phyloP scores from a whole-genome alignment of 495 filamentous ascomycete genomes.

The Cercophora samala region DNA sequence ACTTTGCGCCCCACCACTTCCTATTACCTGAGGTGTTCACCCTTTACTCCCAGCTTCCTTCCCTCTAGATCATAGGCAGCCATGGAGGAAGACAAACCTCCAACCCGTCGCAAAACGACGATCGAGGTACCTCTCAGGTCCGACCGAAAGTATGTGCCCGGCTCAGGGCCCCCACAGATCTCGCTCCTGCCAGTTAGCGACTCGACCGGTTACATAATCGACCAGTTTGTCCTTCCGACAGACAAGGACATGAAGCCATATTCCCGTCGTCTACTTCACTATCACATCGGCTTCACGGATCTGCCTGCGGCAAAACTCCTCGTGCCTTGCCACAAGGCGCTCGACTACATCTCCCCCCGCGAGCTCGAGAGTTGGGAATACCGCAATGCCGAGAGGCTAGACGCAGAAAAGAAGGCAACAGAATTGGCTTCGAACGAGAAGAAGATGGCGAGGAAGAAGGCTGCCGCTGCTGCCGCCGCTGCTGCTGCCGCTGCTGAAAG shows the following conservation, averaged over 20 bases:
- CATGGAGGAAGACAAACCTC: slow-evolving; percentile 16
- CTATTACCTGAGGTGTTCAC: background rate
- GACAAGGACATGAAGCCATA: slow-evolving; percentile 19
- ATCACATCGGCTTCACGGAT: slow-evolving; percentile 45
- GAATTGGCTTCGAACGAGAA: background rate
- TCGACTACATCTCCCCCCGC: slow-evolving; percentile 47
- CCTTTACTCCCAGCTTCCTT: background rate
- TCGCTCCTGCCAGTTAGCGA: slow-evolving; percentile 37
- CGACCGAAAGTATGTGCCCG: slow-evolving; percentile 34
- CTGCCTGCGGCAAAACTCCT: slow-evolving; percentile 38
- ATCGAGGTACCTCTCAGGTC: slow-evolving; percentile 40
- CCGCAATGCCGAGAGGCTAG: slow-evolving; percentile 25
- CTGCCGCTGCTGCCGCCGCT: background rate
- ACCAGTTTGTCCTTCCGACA: slow-evolving; percentile 40
- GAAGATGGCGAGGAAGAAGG: slow-evolving; percentile 12
- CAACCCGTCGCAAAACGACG: slow-evolving; percentile 14
- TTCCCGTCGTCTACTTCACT: slow-evolving; percentile 38
- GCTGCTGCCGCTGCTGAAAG: background rate
- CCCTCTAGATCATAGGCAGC: background rate
- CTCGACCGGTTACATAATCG: slow-evolving; percentile 46
- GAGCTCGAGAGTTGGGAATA: slow-evolving; percentile 47
- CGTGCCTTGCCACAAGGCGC: slow-evolving; percentile 37
- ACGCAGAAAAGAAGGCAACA: slow-evolving; percentile 27
- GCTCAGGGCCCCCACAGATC: slow-evolving; percentile 41
- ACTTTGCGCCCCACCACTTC: background rate